Percentiles rank a stretch among this genome's conserved stretches.
These are phyloP conservation scores for Neostapfia colusana DNA, from an alignment of 176 grass and related monocot species.

Conservation along the genomic window DNA sequence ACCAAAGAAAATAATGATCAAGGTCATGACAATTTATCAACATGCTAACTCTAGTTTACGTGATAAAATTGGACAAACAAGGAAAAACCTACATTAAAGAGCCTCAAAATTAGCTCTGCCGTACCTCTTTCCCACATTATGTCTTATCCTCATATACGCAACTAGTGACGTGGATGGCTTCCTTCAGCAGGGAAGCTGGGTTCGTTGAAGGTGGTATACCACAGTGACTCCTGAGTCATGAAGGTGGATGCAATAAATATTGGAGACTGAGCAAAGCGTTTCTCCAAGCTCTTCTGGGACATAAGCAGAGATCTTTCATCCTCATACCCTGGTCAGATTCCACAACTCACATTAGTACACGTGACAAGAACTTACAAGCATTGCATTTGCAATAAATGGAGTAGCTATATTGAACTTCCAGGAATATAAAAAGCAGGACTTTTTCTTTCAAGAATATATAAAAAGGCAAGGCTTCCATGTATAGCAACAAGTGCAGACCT, in stretches of 20 bases:
- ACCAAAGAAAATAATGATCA: no score
- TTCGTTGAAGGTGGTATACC: slow-evolving; percentile 67
- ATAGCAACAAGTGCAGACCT: slow-evolving; percentile 44
- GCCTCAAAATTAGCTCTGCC: not conserved
- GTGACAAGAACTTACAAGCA: not conserved
- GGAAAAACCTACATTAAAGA: slow-evolving; percentile 11
- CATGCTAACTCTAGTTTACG: not conserved
- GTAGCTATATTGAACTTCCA: not conserved
- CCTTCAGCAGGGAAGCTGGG: slow-evolving; percentile 76
- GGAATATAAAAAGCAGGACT: not conserved
- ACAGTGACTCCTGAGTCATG: slow-evolving; percentile 61
- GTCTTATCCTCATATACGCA: slow-evolving; percentile 95
- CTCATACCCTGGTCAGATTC: slow-evolving; percentile 49
- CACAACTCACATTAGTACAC: slow-evolving; percentile 1
- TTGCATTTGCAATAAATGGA: not conserved
- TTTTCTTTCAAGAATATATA: no score
- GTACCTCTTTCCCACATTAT: slow-evolving; percentile 93
- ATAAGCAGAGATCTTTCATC: slow-evolving; percentile 74
- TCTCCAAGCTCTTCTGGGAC: slow-evolving; percentile 79
- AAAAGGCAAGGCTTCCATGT: no score
- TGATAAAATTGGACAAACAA: slow-evolving; percentile 20
- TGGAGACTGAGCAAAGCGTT: slow-evolving; percentile 83
- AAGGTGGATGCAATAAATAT: slow-evolving; percentile 91
- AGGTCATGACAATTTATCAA: not conserved
- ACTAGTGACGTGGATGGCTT: slow-evolving; percentile 88